Conservation (phyloP, 2,329 filamentous ascomycete genomes). For the Aspergillus sp. region DNA sequence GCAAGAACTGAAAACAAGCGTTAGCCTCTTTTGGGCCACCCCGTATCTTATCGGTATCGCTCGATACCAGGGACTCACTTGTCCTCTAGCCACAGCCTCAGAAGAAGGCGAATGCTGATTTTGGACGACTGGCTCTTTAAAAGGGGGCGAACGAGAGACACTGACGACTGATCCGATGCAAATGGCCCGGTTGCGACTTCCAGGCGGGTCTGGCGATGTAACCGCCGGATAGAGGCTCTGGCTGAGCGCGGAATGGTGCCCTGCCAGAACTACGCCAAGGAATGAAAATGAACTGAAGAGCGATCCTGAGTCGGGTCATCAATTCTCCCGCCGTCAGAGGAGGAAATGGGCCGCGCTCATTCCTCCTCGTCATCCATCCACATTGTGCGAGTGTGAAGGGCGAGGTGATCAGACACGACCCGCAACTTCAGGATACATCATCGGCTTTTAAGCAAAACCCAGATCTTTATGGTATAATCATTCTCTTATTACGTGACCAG, state of each 20-base stretch:
- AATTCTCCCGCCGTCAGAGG: neutral
- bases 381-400: neutral
- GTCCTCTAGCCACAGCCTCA: slow-evolving; percentile 1
- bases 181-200: neutral
- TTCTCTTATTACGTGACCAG: neutral
- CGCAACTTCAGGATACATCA: neutral
- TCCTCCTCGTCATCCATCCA: neutral
- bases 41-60: slow-evolving; percentile 9
- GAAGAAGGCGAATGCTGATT: neutral
- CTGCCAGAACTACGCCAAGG: neutral
- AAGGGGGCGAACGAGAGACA: neutral
- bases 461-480: neutral
- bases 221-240: slow-evolving; percentile 7
- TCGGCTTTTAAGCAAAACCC: neutral
- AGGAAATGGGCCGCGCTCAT: neutral
- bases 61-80: neutral
- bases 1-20: slow-evolving; percentile 21
- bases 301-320: neutral
- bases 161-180: neutral
- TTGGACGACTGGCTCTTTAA: neutral
- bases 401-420: neutral
- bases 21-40: slow-evolving; percentile 10
- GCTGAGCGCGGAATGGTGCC: slow-evolving; percentile 10
- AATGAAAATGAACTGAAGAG: neutral
- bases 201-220: neutral